These are phyloP conservation scores for Pleodorina starrii DNA, from an alignment of 139 green algal species.

Conservation along the genomic window DNA sequence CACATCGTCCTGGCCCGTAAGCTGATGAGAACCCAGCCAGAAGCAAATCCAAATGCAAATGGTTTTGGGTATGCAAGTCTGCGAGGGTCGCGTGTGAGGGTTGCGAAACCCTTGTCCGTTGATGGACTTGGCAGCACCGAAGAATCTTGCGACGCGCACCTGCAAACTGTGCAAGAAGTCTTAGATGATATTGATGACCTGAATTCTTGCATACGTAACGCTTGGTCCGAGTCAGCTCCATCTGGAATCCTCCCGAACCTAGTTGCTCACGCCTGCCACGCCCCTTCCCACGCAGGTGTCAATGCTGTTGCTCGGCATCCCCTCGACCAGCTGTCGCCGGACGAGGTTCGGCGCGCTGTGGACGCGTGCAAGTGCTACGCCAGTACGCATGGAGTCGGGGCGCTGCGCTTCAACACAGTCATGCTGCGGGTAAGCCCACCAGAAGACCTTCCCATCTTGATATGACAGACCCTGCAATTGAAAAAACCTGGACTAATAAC, in stretches of 20 bases:
- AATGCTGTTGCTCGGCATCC: conserved; percentile 19
- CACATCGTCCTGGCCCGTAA: too few relatives aligned
- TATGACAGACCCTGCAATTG: too few relatives aligned
- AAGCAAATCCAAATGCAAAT: too few relatives aligned
- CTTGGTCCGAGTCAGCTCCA: too few relatives aligned
- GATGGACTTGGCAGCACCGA: not conserved
- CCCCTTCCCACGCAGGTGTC: conserved; percentile 13
- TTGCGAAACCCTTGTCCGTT: not conserved
- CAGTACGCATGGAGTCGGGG: not conserved
- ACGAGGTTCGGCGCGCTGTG: conserved; percentile 50
- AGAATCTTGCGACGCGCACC: too few relatives aligned
- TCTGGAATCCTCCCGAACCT: not conserved
- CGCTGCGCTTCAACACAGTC: conserved; percentile 61
- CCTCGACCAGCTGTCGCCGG: conserved; percentile 57
- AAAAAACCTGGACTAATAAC: too few relatives aligned
- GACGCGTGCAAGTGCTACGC: conserved; percentile 38
- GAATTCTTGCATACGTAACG: not conserved
- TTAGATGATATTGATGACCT: not conserved
- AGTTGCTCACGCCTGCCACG: too few relatives aligned
- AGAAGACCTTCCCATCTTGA: not conserved
- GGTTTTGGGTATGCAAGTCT: too few relatives aligned
- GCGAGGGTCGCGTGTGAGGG: too few relatives aligned
- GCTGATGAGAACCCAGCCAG: too few relatives aligned
- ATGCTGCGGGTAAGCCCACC: not conserved
- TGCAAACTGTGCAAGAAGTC: not conserved